Percentiles rank a stretch among this genome's conserved stretches.
phyloP scores from a whole-genome alignment of 768 basidiomycete species.

The Amanita pallidorosea region DNA sequence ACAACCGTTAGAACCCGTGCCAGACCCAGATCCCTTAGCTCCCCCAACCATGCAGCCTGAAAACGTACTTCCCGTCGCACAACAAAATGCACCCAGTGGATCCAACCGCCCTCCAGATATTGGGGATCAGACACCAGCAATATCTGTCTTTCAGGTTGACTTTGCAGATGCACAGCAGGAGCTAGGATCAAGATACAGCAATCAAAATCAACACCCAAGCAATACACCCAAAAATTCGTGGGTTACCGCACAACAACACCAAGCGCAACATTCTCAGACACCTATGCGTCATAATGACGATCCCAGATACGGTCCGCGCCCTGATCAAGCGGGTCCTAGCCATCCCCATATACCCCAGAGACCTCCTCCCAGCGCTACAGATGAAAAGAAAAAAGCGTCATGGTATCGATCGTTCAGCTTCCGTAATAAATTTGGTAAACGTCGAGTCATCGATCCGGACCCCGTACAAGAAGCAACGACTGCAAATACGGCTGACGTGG shows the following conservation, averaged over 20 bases:
- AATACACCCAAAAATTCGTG: slow-evolving; percentile 19
- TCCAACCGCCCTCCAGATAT: background rate
- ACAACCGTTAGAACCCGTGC: background rate
- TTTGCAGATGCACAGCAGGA: slow-evolving; percentile 21
- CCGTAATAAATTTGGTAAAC: slow-evolving; percentile 18
- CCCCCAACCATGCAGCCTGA: background rate
- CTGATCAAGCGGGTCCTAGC: background rate
- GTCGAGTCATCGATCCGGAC: slow-evolving; percentile 22
- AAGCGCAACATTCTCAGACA: slow-evolving; percentile 14
- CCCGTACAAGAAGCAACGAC: slow-evolving; percentile 11
- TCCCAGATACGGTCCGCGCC: background rate
- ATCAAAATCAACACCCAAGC: slow-evolving; percentile 11
- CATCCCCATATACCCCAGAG: background rate
- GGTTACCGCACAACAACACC: slow-evolving; percentile 26
- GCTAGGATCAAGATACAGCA: slow-evolving; percentile 13
- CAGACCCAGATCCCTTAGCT: background rate
- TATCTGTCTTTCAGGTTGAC: slow-evolving; percentile 19
- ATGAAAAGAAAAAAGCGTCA: slow-evolving; percentile 24
- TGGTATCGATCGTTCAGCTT: slow-evolving; percentile 31
- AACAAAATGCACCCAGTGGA: background rate
- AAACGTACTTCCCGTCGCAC: background rate
- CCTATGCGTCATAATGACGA: background rate
- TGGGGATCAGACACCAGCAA: slow-evolving; percentile 12
- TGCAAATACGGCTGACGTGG: background rate
- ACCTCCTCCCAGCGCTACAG: slow-evolving; percentile 15